Conservation (phyloP, 371 early-diverging fungal species). For the Mucor racemosus region DNA sequence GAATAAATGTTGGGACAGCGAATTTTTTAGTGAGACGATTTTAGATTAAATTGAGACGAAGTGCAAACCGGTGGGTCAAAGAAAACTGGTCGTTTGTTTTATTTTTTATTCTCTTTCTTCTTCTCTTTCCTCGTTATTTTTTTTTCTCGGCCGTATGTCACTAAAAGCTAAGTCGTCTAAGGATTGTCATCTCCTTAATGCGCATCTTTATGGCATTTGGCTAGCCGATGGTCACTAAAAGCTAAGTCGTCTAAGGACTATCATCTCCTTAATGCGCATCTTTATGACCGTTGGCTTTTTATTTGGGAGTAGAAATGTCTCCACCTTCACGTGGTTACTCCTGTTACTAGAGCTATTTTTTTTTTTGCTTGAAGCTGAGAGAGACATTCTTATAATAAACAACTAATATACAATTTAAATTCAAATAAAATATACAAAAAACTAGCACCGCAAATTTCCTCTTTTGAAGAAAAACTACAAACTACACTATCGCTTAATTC, state of each 20-base stretch:
- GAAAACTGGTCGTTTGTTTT: too few relatives aligned
- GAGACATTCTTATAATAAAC: slow-evolving; percentile 3
- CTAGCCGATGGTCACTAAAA: slow-evolving; percentile 2
- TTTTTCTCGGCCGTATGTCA: background rate
- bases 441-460: too few relatives aligned
- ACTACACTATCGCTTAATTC: too few relatives aligned
- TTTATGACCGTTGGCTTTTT: slow-evolving; percentile 14
- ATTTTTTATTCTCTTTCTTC: too few relatives aligned
- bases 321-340: slow-evolving; percentile 14
- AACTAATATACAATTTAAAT: slow-evolving; percentile 5
- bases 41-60: too few relatives aligned
- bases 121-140: too few relatives aligned
- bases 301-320: slow-evolving; percentile 11
- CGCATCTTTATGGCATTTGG: slow-evolving; percentile 13
- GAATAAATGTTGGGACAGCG: too few relatives aligned
- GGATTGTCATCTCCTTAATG: slow-evolving; percentile 4
- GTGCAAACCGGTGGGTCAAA: too few relatives aligned
- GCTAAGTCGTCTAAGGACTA: slow-evolving; percentile 3
- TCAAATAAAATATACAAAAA: background rate
- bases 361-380: slow-evolving; percentile 16
- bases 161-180: background rate
- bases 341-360: slow-evolving; percentile 8
- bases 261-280: slow-evolving; percentile 10
- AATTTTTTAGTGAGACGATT: too few relatives aligned
- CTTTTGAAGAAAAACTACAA: too few relatives aligned